Base-by-base conservation (phyloP, 306 rosid genomes). In the Geum urbanum region DNA sequence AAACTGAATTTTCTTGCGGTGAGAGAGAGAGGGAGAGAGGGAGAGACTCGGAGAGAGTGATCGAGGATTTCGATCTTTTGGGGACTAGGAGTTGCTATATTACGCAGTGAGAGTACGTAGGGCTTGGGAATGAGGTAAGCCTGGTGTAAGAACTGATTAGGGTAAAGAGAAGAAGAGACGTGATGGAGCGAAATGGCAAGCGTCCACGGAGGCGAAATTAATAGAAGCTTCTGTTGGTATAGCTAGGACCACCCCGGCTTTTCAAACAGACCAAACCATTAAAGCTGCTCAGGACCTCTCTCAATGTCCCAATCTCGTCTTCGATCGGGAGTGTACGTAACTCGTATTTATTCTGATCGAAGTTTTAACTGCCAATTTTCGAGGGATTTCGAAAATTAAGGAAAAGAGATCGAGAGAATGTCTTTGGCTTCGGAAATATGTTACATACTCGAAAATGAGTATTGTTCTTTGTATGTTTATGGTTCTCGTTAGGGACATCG, bases 191-290 rank as follows among this genome's bases (percentile, higher is more conserved):
- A 79, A 74, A 71, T 84, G 81, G 86, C 79, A 81, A 86, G 84
- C 84, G 87, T 32, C 37, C 4, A 88, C 91, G 84, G 87, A 82
- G 84, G 84, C 37, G 37, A 32, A 32, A 32, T 32, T 32, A 32
- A 32, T 1, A 32, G 2, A 82, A 80, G 78, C 73, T 76, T 71
- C 73, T 76, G 24, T 35, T 66, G 69, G 63, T 39, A 55, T 10
- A 32, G 3, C 37, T 63, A 67, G 94, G 89, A 87, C 94, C 89
- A 87, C 89, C 89, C 72, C 82, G 63, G 86, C 80, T 85, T 78
- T 14, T 14, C 19, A 40, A 13, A 63, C 74, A 59, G 50, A 59
- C 77, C 62, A 40, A 65, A 49, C 50, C 51, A 74, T 65, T 77
- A 75, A 80, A 67, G 55, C 67, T 51, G 40, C 35, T 3, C 37